A percentile compares a stretch with the other conserved stretches of the same genome.
Evolutionary conservation across 441 rosid species (phyloP).

Genomic region (Bocquillonia castaneifolia): DNA sequence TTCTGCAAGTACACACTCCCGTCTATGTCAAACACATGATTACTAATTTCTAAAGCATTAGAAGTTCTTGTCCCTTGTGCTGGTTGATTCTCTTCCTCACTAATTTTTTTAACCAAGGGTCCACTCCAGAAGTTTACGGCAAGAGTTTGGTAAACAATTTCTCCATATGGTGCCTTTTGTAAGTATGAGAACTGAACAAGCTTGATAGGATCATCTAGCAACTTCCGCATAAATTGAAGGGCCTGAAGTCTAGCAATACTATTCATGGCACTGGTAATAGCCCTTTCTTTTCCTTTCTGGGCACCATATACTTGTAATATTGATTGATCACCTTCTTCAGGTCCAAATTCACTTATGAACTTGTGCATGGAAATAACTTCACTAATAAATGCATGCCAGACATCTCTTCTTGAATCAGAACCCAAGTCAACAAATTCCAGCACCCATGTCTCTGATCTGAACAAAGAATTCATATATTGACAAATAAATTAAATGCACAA

Average conservation of each 20-base stretch:
- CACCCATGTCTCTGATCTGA: slow-evolving; percentile 74
- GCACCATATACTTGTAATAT: slow-evolving; percentile 67
- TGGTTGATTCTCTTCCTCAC: slow-evolving; percentile 38
- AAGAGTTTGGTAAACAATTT: slow-evolving; percentile 71
- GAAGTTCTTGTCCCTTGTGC: slow-evolving; percentile 31
- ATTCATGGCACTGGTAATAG: slow-evolving; percentile 54
- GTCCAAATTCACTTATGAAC: slow-evolving; percentile 71
- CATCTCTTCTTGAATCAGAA: slow-evolving; percentile 89
- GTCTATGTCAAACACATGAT: slow-evolving; percentile 68
- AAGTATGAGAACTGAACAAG: slow-evolving; percentile 82
- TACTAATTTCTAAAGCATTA: slow-evolving; percentile 43
- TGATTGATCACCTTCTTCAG: slow-evolving; percentile 54
- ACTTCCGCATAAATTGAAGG: slow-evolving; percentile 72
- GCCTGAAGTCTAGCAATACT: slow-evolving; percentile 86
- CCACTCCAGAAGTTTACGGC: slow-evolving; percentile 93
- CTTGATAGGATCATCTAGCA: slow-evolving; percentile 84
- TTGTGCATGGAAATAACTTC: slow-evolving; percentile 81
- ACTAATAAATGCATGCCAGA: slow-evolving; percentile 79
- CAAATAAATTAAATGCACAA: not conserved
- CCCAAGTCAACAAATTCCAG: slow-evolving; percentile 97
- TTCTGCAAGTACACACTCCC: slow-evolving; percentile 83
- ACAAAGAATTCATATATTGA: slow-evolving; percentile 15
- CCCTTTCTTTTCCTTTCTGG: slow-evolving; percentile 75
- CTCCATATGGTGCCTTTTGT: slow-evolving; percentile 71
- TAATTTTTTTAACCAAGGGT: slow-evolving; percentile 52